Evolutionary conservation across 2,329 filamentous ascomycete genomes (phyloP).

Genomic region (Colletotrichum limetticola): DNA sequence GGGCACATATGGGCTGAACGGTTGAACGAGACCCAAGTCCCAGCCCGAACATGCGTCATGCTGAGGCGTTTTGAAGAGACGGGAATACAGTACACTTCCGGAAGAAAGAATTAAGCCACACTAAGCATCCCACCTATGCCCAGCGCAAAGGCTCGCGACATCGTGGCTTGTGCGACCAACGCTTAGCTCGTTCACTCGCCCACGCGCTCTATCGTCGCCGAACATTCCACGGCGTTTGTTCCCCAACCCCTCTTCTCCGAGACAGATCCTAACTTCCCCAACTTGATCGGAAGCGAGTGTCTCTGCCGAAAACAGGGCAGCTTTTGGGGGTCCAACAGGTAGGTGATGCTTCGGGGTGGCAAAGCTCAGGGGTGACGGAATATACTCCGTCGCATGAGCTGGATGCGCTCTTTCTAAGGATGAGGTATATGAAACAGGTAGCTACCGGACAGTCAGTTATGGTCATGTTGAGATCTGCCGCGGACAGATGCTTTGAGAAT

Average conservation of each 20-base stretch:
- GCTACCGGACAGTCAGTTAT: not conserved
- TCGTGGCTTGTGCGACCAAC: not conserved
- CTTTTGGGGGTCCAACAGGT: not conserved
- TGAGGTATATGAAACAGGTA: no score
- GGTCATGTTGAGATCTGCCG: not conserved
- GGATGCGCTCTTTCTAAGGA: not conserved
- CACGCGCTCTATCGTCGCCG: not conserved
- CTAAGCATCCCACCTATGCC: not conserved
- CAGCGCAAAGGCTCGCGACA: not conserved
- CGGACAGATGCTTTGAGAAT: not conserved
- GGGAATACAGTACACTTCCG: not conserved
- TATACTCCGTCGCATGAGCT: slow-evolving; percentile 1
- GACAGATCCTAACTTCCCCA: not conserved
- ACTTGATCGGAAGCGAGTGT: not conserved
- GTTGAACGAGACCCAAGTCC: not conserved
- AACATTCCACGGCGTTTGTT: not conserved
- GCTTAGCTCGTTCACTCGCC: not conserved
- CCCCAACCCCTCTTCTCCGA: not conserved
- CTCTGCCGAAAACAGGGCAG: not conserved
- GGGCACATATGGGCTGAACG: not conserved
- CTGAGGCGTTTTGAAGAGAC: not conserved
- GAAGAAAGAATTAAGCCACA: not conserved
- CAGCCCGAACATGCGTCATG: not conserved
- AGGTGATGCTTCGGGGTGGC: not conserved
- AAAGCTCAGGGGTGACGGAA: slow-evolving; percentile 4